Evolutionary conservation across 768 basidiomycete genomes (phyloP), one percentile per base, ranked within the genome.

Genomic region (Tylopilus balloui): DNA sequence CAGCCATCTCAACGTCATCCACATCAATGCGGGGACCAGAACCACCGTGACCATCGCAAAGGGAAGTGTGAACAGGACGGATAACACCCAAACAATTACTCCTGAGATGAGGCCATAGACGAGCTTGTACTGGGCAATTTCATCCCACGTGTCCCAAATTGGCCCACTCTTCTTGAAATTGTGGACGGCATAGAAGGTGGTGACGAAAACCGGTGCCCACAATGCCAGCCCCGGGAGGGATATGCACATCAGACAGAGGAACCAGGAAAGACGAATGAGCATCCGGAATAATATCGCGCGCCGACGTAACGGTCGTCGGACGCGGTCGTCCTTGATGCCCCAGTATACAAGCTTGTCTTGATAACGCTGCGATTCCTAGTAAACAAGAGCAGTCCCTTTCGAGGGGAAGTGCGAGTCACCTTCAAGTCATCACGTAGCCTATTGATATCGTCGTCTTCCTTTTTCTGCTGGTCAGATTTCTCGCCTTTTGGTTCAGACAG

Each of bases 51-150:
- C 60, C 10, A 66, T 61, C 8, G 80, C 75, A 53, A 86, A 65
- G 3, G 82, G 86, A 57, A 86, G 72, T 0, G 88, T 88, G 35
- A 84, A 29, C 29, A 82, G 29, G 24, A 81, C 69, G 12, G 77
- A 68, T 15, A 64, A 51, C 28, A 74, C 45, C 80, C 88, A 91
- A 25, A 91, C 87, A 45, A 76, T 69, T 4, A 87, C 51, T 1
- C 88, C 89, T 0, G 88, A 84, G 9, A 83, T 58, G 28, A 93
- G 75, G 10, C 92, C 92, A 58, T 89, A 90, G 19, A 85, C 79
- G 45, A 92, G 81, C 64, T 92, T 92, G 67, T 89, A 88, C 62
- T 92, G 88, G 11, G 90, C 88, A 54, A 92, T 89, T 64, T 92
- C 90, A 59, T 92, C 91, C 78, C 81, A 91, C 0, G 88, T 91